phyloP scores from a whole-genome alignment of 2,329 filamentous ascomycete genomes.

The Albophoma yamanashiensis region DNA sequence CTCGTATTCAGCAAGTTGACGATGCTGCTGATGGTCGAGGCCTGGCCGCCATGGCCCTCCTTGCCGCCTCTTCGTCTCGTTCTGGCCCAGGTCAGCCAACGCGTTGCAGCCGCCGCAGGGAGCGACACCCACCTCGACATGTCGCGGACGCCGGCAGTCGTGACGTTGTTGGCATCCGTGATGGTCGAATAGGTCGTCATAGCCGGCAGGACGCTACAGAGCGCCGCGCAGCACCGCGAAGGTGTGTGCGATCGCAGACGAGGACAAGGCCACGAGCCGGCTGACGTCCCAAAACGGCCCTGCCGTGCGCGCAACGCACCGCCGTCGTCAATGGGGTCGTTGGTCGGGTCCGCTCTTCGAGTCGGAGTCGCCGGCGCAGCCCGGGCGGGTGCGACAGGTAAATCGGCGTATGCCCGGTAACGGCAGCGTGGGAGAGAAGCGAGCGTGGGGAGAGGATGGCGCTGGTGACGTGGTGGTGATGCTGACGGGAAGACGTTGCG shows the following conservation, averaged over 20 bases:
- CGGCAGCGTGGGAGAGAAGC: not conserved
- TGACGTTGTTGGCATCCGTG: conserved; percentile 32
- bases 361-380: not conserved
- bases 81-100: conserved; percentile 20
- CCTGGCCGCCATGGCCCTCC: conserved; percentile 59
- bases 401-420: not conserved
- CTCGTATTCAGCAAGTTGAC: conserved; percentile 96
- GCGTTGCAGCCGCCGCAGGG: not conserved
- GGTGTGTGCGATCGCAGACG: conserved; percentile 1
- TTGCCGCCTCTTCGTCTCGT: conserved; percentile 56
- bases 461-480: not conserved
- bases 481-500: not conserved
- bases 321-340: not conserved
- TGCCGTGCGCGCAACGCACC: not conserved
- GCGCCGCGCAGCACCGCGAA: conserved; percentile 1
- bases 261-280: not conserved
- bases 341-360: not conserved
- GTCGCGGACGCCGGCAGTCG: conserved; percentile 26
- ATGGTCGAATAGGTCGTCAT: conserved; percentile 48
- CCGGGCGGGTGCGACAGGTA: not conserved
- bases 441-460: not conserved
- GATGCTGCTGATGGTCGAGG: conserved; percentile 81
- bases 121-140: conserved; percentile 35
- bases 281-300: not conserved
- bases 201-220: conserved; percentile 14